These are phyloP conservation scores for Clarireedia hainanense DNA, from an alignment of 2,329 filamentous ascomycete species.

Conservation along the genomic window DNA sequence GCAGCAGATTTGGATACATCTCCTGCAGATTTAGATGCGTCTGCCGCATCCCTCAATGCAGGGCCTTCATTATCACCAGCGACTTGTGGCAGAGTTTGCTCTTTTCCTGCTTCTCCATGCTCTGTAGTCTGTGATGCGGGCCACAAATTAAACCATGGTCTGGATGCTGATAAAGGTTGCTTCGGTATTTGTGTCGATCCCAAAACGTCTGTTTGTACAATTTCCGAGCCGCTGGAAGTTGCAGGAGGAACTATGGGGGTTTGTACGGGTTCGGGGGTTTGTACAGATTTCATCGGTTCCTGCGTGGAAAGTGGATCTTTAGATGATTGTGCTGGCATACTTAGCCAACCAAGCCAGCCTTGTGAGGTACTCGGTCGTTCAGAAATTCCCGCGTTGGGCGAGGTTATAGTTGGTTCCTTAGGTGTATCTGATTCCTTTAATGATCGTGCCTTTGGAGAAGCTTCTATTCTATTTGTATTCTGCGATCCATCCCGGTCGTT, in stretches of 20 bases:
- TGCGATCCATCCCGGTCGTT: conserved; percentile 2
- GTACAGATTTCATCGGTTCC: background rate
- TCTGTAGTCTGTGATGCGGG: conserved; percentile 18
- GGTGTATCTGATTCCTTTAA: background rate
- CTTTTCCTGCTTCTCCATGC: conserved; percentile 17
- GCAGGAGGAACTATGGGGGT: background rate
- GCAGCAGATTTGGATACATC: background rate
- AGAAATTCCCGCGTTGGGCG: conserved; percentile 1
- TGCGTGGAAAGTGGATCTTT: conserved; percentile 4
- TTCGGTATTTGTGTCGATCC: conserved; percentile 1
- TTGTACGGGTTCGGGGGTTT: conserved; percentile 1
- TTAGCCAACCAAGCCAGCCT: conserved; percentile 50
- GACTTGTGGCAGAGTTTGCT: conserved; percentile 1
- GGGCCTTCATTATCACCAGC: conserved; percentile 14
- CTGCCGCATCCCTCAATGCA: conserved; percentile 1
- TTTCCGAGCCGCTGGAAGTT: background rate
- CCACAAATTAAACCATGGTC: conserved; percentile 29
- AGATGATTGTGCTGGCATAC: conserved; percentile 21
- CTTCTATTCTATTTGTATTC: background rate
- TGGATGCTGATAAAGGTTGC: conserved; percentile 6
- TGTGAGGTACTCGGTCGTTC: conserved; percentile 30
- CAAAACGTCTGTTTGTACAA: conserved; percentile 2
- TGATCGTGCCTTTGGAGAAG: background rate
- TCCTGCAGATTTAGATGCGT: conserved; percentile 16
- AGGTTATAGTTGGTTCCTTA: conserved; percentile 1